Percentiles rank a stretch among this genome's conserved stretches.
Evolutionary conservation across 495 filamentous ascomycete genomes (phyloP).

Genomic region (Aspergillus bridgeri): DNA sequence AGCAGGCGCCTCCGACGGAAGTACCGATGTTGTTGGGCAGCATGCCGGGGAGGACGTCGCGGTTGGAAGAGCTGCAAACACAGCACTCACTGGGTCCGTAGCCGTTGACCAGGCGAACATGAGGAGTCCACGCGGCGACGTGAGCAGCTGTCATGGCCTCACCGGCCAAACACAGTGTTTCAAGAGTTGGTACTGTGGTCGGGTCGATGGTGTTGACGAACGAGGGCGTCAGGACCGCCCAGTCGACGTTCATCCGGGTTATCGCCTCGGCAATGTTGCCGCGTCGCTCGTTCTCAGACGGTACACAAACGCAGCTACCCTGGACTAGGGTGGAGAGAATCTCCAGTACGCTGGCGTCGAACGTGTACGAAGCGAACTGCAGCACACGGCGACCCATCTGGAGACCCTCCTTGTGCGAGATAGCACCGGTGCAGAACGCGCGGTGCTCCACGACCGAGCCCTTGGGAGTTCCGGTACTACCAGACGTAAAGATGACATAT

Average conservation of each 20-base stretch:
- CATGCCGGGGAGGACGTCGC: constrained; percentile 1
- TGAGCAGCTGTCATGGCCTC: constrained; percentile 41
- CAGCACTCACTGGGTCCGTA: constrained; percentile 55
- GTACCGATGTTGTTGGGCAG: constrained; percentile 8
- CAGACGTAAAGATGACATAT: constrained; percentile 39
- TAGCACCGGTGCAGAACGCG: constrained; percentile 19
- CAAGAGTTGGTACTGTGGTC: constrained; percentile 28
- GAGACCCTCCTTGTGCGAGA: constrained; percentile 27
- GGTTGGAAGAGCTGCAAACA: constrained; percentile 7
- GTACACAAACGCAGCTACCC: constrained; percentile 45
- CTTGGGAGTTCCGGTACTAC: constrained; percentile 38
- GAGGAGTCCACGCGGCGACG: constrained; percentile 42
- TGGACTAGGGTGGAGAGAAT: constrained; percentile 38
- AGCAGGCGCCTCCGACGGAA: constrained; percentile 19
- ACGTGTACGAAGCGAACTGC: constrained; percentile 43
- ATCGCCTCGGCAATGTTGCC: constrained; percentile 35
- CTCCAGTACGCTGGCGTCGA: constrained; percentile 40
- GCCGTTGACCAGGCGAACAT: constrained; percentile 44
- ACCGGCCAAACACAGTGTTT: constrained; percentile 35
- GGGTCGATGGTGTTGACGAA: constrained; percentile 36
- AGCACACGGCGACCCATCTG: constrained; percentile 37
- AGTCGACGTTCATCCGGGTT: constrained; percentile 32
- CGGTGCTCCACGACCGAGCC: constrained; percentile 30
- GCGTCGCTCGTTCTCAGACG: constrained; percentile 34
- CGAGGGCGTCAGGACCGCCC: constrained; percentile 39